Evolutionary conservation across 2,329 filamentous ascomycete genomes (phyloP), one percentile per base, ranked within the genome.

Genomic region (Passalora sequoiae): DNA sequence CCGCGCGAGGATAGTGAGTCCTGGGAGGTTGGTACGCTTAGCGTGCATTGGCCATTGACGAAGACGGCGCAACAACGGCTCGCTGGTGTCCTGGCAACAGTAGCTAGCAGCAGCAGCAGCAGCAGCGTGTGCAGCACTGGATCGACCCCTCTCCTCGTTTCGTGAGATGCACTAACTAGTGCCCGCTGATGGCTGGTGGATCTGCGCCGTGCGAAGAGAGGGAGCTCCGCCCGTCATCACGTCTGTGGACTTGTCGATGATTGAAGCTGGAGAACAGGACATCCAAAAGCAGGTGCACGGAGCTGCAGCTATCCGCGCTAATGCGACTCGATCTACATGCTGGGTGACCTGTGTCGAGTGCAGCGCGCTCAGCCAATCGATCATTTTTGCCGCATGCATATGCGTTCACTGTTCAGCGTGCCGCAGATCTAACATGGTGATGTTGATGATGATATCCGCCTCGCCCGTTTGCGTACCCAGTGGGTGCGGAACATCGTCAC

Each of bases 21-120:
- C 39, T 46, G 39, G n/a, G 40, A 40, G 39, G 44, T 36, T 44
- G 47, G 47, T 37, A 38, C 40, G 47, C 38, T 44, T 38, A 40
- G 36, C 33, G 40, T 36, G 15, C 38, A 42, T 7, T 27, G 24
- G 24, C 24, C 24, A 27, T 12, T 27, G 6, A 27, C 24, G 24
- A 7, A 12, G 24, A 27, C 24, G 24, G 24, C 6, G n/a, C n/a
- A n/a, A n/a, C 24, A 6, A 46, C 38, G 44, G 38, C 24, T 38
- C 32, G 27, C 28, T 27, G 13, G 33, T 38, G 25, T 38, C 36
- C 47, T 40, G 29, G 47, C 47, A 50, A 50, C 47, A 20, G n/a
- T n/a, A n/a, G n/a, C n/a, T n/a, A n/a, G n/a, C n/a, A n/a, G n/a
- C n/a, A n/a, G n/a, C n/a, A n/a, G n/a, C n/a, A n/a, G n/a, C n/a